Percentiles rank a stretch among this genome's conserved stretches.
Conservation (phyloP, 2,329 filamentous ascomycete species). For the Aaosphaeria arxii region DNA sequence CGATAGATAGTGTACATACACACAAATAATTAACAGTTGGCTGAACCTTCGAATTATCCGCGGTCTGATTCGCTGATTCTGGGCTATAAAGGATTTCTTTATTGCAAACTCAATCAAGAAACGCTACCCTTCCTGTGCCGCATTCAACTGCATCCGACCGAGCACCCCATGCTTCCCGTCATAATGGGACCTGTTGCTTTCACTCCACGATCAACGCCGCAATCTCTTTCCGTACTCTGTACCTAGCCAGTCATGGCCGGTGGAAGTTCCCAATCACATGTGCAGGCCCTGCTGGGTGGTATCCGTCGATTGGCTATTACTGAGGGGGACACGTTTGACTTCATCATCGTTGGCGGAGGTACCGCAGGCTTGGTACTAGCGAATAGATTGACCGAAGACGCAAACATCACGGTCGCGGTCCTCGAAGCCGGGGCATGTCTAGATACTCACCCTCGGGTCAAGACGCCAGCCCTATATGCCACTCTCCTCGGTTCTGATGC, state of each 20-base stretch:
- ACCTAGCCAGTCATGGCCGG: not conserved
- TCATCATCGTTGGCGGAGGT: slow-evolving; percentile 12
- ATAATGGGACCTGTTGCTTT: no score
- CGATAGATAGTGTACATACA: no score
- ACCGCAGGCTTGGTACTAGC: slow-evolving; percentile 25
- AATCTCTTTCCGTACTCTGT: no score
- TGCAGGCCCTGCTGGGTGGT: not conserved
- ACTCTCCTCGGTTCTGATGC: slow-evolving; percentile 20
- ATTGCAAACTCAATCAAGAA: no score
- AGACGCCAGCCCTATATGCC: slow-evolving; percentile 24
- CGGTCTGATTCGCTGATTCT: no score
- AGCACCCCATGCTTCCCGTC: not conserved
- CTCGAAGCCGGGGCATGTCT: slow-evolving; percentile 29
- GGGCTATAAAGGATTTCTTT: no score
- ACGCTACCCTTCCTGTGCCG: no score
- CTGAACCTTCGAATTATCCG: no score
- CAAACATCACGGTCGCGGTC: slow-evolving; percentile 24
- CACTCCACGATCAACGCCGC: no score
- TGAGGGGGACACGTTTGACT: slow-evolving; percentile 1
- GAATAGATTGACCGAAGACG: slow-evolving; percentile 21
- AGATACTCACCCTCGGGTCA: slow-evolving; percentile 25
- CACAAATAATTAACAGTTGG: no score
- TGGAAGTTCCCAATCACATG: not conserved
- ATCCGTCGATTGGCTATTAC: not conserved
- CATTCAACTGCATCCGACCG: no score